Percentiles rank a stretch among this genome's conserved stretches.
Evolutionary conservation across 805 yeast genomes (phyloP).

Genomic region (Scheffersomyces stipitis): DNA sequence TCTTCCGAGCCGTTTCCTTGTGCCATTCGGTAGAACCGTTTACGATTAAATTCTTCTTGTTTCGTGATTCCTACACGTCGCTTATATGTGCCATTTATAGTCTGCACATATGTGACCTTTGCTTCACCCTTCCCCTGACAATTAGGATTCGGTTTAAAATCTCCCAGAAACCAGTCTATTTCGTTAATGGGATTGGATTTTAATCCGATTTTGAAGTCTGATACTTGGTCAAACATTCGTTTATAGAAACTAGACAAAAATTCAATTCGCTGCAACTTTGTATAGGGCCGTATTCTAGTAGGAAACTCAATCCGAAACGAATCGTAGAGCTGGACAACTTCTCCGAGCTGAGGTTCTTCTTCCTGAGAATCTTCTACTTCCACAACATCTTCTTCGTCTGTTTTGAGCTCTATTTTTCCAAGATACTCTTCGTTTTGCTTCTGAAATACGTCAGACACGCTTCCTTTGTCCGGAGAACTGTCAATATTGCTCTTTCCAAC

Average conservation of each 20-base stretch:
- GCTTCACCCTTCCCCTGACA: conserved; percentile 3
- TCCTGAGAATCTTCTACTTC: conserved; percentile 17
- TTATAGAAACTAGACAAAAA: background rate
- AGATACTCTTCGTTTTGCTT: too few relatives aligned
- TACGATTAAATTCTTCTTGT: conserved; percentile 13
- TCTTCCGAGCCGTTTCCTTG: too few relatives aligned
- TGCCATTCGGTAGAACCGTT: conserved; percentile 13
- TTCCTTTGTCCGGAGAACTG: too few relatives aligned
- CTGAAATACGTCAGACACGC: too few relatives aligned
- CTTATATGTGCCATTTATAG: background rate
- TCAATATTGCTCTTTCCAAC: too few relatives aligned
- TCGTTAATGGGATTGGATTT: conserved; percentile 36
- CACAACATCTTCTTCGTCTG: background rate
- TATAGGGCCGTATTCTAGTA: background rate
- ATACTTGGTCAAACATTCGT: background rate
- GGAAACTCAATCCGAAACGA: background rate
- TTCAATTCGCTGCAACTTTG: background rate
- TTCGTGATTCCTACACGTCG: conserved; percentile 15
- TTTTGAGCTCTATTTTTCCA: too few relatives aligned
- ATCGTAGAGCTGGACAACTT: background rate
- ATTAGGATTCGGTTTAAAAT: conserved; percentile 31
- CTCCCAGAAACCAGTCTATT: conserved; percentile 34
- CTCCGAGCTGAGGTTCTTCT: conserved; percentile 1
- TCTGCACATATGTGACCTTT: background rate
- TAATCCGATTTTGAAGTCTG: conserved; percentile 23